Percentiles rank a stretch among this genome's conserved stretches.
Evolutionary conservation across 805 yeast genomes (phyloP).

Genomic region (Hanseniaspora singularis): DNA sequence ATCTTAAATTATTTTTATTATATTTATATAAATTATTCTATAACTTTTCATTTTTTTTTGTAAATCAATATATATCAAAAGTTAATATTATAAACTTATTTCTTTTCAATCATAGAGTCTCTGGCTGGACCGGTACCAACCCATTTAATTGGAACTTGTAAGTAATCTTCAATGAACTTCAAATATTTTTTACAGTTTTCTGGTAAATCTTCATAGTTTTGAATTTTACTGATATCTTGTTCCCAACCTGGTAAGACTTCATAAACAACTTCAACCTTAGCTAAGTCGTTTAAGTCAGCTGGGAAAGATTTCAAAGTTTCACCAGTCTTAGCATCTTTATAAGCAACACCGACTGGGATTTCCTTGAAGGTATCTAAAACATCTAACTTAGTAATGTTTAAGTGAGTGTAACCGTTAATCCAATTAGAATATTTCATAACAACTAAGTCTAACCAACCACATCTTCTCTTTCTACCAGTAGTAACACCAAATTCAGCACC

Average conservation of each 20-base stretch:
- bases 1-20: background rate
- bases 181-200: slow-evolving; percentile 76
- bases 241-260: slow-evolving; percentile 93
- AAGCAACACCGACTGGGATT: slow-evolving; percentile 77
- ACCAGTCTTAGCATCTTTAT: slow-evolving; percentile 55
- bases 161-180: slow-evolving; percentile 71
- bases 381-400: slow-evolving; percentile 91
- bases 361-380: slow-evolving; percentile 84
- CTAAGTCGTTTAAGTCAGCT: slow-evolving; percentile 73
- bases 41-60: background rate
- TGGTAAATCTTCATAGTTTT: slow-evolving; percentile 67
- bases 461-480: slow-evolving; percentile 96
- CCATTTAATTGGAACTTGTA: slow-evolving; percentile 83
- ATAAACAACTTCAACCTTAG: slow-evolving; percentile 84
- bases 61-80: background rate
- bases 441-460: slow-evolving; percentile 97
- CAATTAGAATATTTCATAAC: slow-evolving; percentile 81
- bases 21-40: background rate
- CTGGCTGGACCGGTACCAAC: slow-evolving; percentile 98
- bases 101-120: slow-evolving; percentile 68
- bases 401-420: slow-evolving; percentile 88
- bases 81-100: background rate
- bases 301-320: slow-evolving; percentile 72
- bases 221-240: slow-evolving; percentile 60
- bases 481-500: slow-evolving; percentile 98